These are phyloP conservation scores for Heracleum sosnowskyi DNA, from an alignment of 129 eudicot species.

Conservation along the genomic window DNA sequence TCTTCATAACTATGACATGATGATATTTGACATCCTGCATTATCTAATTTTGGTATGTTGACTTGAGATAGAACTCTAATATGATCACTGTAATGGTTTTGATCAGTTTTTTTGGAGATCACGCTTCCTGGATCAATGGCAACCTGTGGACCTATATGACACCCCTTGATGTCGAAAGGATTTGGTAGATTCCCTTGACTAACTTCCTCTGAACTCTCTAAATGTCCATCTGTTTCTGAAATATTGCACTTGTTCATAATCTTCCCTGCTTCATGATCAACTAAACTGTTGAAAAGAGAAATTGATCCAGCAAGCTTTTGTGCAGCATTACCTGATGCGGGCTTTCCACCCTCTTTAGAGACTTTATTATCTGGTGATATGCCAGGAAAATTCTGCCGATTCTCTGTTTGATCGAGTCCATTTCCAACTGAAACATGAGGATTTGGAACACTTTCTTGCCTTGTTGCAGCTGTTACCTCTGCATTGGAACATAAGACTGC, in stretches of 20 bases:
- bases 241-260: slow-evolving; percentile 1
- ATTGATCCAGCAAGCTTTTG: neutral
- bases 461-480: neutral
- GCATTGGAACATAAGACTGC: neutral
- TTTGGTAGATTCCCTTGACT: neutral
- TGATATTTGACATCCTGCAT: neutral
- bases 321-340: neutral
- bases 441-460: neutral
- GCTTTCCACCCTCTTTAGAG: neutral
- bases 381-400: neutral
- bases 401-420: neutral
- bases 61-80: neutral
- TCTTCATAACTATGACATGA: neutral
- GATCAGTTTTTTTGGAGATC: neutral
- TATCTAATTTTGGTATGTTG: neutral
- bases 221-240: neutral
- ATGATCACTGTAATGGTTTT: neutral
- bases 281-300: neutral
- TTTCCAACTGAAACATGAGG: neutral
- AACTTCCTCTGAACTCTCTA: neutral
- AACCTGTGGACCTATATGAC: neutral
- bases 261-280: slow-evolving; percentile 8
- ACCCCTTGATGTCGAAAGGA: neutral
- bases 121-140: neutral
- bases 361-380: neutral